Evolutionary conservation across 2,329 filamentous ascomycete species (phyloP).

Genomic region (Aspergillus hortae): DNA sequence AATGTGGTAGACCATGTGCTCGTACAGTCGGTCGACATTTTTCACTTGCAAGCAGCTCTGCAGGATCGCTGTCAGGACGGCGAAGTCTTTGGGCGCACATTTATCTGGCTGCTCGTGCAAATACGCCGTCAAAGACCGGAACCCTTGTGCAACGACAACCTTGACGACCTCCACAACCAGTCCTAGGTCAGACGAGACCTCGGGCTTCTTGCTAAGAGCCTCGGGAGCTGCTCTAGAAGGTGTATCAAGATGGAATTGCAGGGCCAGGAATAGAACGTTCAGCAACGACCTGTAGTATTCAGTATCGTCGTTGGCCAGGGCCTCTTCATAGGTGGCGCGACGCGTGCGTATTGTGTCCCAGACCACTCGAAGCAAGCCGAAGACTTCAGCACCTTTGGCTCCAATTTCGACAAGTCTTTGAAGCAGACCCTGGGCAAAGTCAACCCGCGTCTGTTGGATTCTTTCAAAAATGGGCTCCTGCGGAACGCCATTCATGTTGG

Average conservation of each 20-base stretch:
- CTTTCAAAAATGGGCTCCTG: slow-evolving; percentile 79
- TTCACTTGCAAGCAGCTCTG: slow-evolving; percentile 80
- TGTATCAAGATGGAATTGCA: slow-evolving; percentile 52
- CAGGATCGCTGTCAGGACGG: slow-evolving; percentile 80
- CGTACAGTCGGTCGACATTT: slow-evolving; percentile 66
- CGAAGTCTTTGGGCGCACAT: slow-evolving; percentile 74
- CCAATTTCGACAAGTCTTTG: slow-evolving; percentile 68
- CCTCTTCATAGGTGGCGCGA: slow-evolving; percentile 57
- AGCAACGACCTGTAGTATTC: slow-evolving; percentile 80
- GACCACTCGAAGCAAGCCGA: slow-evolving; percentile 52
- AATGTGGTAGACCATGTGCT: slow-evolving; percentile 67
- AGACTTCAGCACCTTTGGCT: slow-evolving; percentile 49
- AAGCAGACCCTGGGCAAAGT: slow-evolving; percentile 76
- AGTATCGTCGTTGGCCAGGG: slow-evolving; percentile 54
- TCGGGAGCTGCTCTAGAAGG: slow-evolving; percentile 32
- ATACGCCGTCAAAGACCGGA: slow-evolving; percentile 74
- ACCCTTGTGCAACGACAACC: slow-evolving; percentile 73
- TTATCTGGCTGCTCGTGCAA: slow-evolving; percentile 70
- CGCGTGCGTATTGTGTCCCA: slow-evolving; percentile 59
- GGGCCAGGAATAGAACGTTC: slow-evolving; percentile 76
- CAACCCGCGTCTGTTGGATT: slow-evolving; percentile 71
- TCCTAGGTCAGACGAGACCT: slow-evolving; percentile 45
- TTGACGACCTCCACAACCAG: slow-evolving; percentile 76
- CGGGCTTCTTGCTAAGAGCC: slow-evolving; percentile 33
- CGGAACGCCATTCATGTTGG: slow-evolving; percentile 69